These are phyloP conservation scores for Jatropha multifida DNA, from an alignment of 441 rosid species.

Conservation along the genomic window DNA sequence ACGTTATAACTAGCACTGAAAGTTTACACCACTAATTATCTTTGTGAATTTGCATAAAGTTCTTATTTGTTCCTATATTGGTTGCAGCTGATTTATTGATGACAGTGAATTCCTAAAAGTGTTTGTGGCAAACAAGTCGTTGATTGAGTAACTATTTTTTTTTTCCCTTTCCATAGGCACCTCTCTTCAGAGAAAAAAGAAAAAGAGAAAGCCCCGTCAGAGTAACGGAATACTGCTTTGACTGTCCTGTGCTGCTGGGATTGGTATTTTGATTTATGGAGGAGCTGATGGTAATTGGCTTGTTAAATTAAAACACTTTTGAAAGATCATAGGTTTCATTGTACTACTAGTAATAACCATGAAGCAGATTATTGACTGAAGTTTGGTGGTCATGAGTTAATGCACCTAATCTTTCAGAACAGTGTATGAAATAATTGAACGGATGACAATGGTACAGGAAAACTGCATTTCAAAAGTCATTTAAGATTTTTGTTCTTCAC, in stretches of 20 bases:
- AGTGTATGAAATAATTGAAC: neutral
- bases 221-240: conserved; percentile 22
- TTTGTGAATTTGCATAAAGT: neutral
- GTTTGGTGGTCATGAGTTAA: neutral
- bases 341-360: neutral
- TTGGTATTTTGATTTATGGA: conserved; percentile 16
- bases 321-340: conserved; percentile 11
- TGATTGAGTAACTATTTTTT: neutral
- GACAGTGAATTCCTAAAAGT: neutral
- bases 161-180: conserved; percentile 34
- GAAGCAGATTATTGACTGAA: neutral
- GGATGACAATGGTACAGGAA: neutral
- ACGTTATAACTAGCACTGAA: neutral
- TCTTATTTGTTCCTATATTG: neutral
- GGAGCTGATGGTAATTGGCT: conserved; percentile 2
- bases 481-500: no score
- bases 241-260: conserved; percentile 5
- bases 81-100: neutral
- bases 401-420: neutral
- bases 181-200: conserved; percentile 46
- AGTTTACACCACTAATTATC: neutral
- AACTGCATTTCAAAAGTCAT: neutral
- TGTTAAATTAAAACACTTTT: neutral
- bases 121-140: neutral
- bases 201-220: conserved; percentile 35